phyloP scores from a whole-genome alignment of 2,329 filamentous ascomycete species.

The Laburnicola sp. region DNA sequence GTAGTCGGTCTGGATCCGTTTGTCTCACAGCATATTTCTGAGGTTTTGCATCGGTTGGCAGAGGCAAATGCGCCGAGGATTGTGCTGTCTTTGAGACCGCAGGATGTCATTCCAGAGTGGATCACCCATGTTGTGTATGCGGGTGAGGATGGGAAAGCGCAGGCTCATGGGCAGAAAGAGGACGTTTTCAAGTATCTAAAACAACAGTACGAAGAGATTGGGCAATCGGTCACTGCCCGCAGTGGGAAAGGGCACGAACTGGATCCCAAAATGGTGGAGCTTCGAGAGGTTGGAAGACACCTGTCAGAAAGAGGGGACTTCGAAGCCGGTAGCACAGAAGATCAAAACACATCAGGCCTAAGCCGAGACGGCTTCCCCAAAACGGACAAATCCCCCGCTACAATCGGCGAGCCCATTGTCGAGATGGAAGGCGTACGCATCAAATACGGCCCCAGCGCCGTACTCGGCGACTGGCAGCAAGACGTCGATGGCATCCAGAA shows the following conservation, averaged over 20 bases:
- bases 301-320: conserved; percentile 34
- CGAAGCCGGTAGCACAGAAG: conserved; percentile 17
- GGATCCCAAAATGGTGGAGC: conserved; percentile 26
- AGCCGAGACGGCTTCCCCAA: conserved; percentile 40
- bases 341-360: conserved; percentile 10
- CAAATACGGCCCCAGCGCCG: conserved; percentile 74
- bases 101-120: conserved; percentile 88
- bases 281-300: conserved; percentile 34
- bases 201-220: conserved; percentile 29
- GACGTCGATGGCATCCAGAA: conserved; percentile 53
- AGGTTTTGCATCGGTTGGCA: conserved; percentile 70
- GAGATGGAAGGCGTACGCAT: conserved; percentile 87
- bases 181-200: conserved; percentile 58
- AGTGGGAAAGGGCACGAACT: conserved; percentile 11
- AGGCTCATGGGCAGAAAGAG: conserved; percentile 66
- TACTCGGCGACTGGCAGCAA: conserved; percentile 79
- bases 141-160: conserved; percentile 66
- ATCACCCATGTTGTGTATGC: conserved; percentile 81
- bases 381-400: conserved; percentile 19
- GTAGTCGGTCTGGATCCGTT: conserved; percentile 85
- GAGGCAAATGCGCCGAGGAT: conserved; percentile 69
- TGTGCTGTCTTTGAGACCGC: conserved; percentile 76
- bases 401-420: conserved; percentile 69
- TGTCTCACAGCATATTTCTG: conserved; percentile 71
- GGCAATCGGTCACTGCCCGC: conserved; percentile 35